Conservation (phyloP, 2,329 filamentous ascomycete genomes). For the Chalaropsis ovoidea region DNA sequence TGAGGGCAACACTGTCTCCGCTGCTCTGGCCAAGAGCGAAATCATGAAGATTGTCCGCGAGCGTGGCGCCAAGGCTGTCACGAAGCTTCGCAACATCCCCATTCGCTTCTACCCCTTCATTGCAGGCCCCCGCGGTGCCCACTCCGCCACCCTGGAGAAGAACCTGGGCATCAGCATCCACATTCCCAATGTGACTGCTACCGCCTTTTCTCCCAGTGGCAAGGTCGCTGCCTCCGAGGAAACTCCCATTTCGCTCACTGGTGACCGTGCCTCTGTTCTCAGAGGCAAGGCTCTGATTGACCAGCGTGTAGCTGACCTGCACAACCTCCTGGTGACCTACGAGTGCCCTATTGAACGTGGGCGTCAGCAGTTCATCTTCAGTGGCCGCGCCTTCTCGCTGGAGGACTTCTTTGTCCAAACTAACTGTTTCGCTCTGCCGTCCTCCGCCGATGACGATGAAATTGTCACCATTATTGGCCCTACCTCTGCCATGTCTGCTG, state of each 20-base stretch:
- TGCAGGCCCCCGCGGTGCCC: conserved; percentile 63
- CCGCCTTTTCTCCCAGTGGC: conserved; percentile 34
- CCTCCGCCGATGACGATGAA: conserved; percentile 67
- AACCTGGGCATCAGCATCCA: conserved; percentile 68
- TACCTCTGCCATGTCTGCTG: conserved; percentile 59
- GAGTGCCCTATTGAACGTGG: conserved; percentile 75
- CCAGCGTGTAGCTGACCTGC: conserved; percentile 63
- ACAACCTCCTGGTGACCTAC: conserved; percentile 63
- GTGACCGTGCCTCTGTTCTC: conserved; percentile 74
- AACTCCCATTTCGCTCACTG: conserved; percentile 73
- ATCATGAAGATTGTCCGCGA: conserved; percentile 84
- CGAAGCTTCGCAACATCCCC: conserved; percentile 73
- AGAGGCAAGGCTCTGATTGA: conserved; percentile 73
- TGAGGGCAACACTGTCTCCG: conserved; percentile 83
- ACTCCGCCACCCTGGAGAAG: conserved; percentile 61
- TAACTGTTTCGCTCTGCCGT: conserved; percentile 78
- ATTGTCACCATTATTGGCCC: conserved; percentile 78
- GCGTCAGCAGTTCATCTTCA: conserved; percentile 85
- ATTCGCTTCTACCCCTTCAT: conserved; percentile 94
- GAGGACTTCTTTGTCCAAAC: conserved; percentile 85
- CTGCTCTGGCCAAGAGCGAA: conserved; percentile 69
- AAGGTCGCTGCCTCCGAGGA: conserved; percentile 50
- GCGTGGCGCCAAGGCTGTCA: conserved; percentile 68
- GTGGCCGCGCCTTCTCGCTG: conserved; percentile 61
- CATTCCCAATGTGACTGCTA: conserved; percentile 47